These are phyloP conservation scores for Wallacemonas sp. DNA, from an alignment of 208 protist genomes.

Conservation along the genomic window DNA sequence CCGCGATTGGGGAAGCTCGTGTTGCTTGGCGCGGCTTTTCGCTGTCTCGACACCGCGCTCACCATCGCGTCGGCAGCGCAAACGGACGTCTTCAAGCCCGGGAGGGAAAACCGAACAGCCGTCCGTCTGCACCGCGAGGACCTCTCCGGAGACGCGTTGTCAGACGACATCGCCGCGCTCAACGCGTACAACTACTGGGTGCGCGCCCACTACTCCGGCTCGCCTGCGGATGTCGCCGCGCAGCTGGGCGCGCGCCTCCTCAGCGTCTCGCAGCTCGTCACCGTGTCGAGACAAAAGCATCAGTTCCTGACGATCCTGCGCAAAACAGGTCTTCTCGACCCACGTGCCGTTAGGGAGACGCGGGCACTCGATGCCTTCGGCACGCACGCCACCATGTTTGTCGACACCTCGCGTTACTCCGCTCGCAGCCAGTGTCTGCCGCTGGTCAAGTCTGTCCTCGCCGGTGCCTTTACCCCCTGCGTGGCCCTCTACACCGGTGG, in stretches of 20 bases:
- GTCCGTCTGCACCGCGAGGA: slow-evolving; percentile 74
- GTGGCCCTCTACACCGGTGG: slow-evolving; percentile 51
- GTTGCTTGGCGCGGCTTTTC: slow-evolving; percentile 86
- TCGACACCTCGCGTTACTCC: slow-evolving; percentile 62
- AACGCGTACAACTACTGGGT: slow-evolving; percentile 93
- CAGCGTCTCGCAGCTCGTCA: slow-evolving; percentile 57
- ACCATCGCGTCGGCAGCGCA: slow-evolving; percentile 88
- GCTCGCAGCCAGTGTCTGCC: slow-evolving; percentile 52
- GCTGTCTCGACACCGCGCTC: slow-evolving; percentile 92
- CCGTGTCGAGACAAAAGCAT: slow-evolving; percentile 58
- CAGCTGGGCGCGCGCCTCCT: slow-evolving; percentile 55
- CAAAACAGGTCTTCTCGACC: slow-evolving; percentile 43
- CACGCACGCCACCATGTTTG: slow-evolving; percentile 34
- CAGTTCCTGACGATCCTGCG: slow-evolving; percentile 72
- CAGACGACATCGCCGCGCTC: slow-evolving; percentile 80
- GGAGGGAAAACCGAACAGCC: slow-evolving; percentile 43
- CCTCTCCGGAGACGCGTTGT: slow-evolving; percentile 66
- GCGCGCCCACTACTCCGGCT: slow-evolving; percentile 28
- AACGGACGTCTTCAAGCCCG: slow-evolving; percentile 57
- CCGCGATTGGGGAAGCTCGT: slow-evolving; percentile 90
- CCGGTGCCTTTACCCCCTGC: slow-evolving; percentile 62
- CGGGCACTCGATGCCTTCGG: not conserved
- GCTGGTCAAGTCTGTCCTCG: slow-evolving; percentile 66
- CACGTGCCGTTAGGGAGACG: not conserved
- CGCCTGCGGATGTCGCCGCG: slow-evolving; percentile 32